Evolutionary conservation across 306 rosid species (phyloP).

Genomic region (Arachis hypogaea): DNA sequence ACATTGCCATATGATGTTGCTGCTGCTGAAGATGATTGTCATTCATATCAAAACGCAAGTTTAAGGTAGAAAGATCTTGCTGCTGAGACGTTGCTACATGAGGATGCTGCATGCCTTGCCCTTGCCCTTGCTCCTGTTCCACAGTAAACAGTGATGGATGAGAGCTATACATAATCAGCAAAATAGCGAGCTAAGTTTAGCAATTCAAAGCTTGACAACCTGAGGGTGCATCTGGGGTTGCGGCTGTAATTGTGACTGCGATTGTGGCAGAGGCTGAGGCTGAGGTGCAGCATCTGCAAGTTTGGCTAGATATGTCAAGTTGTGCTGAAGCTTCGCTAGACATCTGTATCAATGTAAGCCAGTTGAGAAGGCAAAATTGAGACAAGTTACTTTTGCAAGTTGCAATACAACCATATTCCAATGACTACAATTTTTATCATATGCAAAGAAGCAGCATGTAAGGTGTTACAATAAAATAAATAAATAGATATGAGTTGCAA

Average conservation of each 20-base stretch:
- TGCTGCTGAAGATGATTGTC: slow-evolving; percentile 37
- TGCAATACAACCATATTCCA: slow-evolving; percentile 21
- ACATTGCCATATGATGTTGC: slow-evolving; percentile 34
- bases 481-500: background rate
- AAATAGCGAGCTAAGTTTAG: slow-evolving; percentile 18
- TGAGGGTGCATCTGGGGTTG: slow-evolving; percentile 37
- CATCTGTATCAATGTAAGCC: slow-evolving; percentile 39
- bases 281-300: slow-evolving; percentile 49
- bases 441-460: slow-evolving; percentile 13
- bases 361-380: slow-evolving; percentile 14
- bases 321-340: slow-evolving; percentile 59
- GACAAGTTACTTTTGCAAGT: slow-evolving; percentile 1
- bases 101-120: slow-evolving; percentile 42
- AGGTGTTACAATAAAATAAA: slow-evolving; percentile 1
- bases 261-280: background rate
- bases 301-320: slow-evolving; percentile 55
- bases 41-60: slow-evolving; percentile 32
- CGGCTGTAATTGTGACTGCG: too few species aligned
- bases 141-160: slow-evolving; percentile 10
- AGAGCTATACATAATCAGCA: slow-evolving; percentile 29
- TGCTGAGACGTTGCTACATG: slow-evolving; percentile 43
- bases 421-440: slow-evolving; percentile 12
- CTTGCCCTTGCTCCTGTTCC: slow-evolving; percentile 51
- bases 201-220: slow-evolving; percentile 42
- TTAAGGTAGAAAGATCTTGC: slow-evolving; percentile 33